Percentiles rank a stretch among this genome's conserved stretches.
Conservation (phyloP, 108 stramenopile species). For the Phaeodactylum tricornutum region DNA sequence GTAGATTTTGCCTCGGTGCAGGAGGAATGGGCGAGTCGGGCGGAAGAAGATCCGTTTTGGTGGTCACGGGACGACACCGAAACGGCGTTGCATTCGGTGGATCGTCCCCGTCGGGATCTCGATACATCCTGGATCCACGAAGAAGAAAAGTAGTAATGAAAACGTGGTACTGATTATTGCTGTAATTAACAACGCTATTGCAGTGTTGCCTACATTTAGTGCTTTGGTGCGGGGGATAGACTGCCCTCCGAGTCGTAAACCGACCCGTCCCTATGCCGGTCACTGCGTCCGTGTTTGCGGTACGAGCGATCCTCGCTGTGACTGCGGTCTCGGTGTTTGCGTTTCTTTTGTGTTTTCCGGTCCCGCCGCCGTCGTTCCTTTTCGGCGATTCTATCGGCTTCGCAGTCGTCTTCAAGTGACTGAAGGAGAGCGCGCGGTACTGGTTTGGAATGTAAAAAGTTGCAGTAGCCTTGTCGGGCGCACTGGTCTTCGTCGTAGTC, state of each 20-base stretch:
- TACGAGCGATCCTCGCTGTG: neutral
- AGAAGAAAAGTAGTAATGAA: too few relatives aligned
- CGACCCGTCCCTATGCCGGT: too few relatives aligned
- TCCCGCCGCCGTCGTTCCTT: neutral
- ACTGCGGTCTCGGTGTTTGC: neutral
- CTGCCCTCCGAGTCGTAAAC: too few relatives aligned
- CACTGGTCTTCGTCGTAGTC: conserved; percentile 86
- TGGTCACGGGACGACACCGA: conserved; percentile 41
- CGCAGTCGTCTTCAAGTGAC: conserved; percentile 65
- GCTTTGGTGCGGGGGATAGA: too few relatives aligned
- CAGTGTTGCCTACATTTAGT: too few relatives aligned
- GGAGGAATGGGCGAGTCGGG: conserved; percentile 43
- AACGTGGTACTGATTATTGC: too few relatives aligned
- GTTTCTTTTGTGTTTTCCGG: neutral
- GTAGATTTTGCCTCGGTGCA: conserved; percentile 41
- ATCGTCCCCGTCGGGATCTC: too few relatives aligned
- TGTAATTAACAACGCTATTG: too few relatives aligned
- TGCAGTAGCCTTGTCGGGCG: conserved; percentile 90
- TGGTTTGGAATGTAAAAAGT: conserved; percentile 94
- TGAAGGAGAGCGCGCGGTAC: conserved; percentile 64
- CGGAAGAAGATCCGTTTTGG: conserved; percentile 45
- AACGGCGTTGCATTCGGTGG: too few relatives aligned
- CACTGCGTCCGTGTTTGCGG: too few relatives aligned
- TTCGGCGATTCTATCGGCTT: conserved; percentile 23
- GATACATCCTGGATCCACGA: too few relatives aligned